A percentile compares a stretch with the other conserved stretches of the same genome.
These are phyloP conservation scores for Sporormia fimetaria DNA, from an alignment of 495 filamentous ascomycete species.

Conservation along the genomic window DNA sequence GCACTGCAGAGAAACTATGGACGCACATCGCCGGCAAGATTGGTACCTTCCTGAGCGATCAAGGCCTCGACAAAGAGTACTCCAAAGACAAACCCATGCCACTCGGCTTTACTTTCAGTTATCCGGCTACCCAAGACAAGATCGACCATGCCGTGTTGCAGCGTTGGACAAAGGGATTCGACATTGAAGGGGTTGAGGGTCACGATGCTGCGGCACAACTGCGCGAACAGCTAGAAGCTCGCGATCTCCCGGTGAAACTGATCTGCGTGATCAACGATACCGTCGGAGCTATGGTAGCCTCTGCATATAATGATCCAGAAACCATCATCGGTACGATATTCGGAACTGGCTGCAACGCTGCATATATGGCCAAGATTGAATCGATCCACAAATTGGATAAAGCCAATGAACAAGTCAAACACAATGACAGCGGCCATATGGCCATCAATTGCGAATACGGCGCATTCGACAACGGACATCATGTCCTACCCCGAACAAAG, in stretches of 20 bases:
- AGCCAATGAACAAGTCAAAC: slow-evolving; percentile 53
- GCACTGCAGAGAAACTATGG: slow-evolving; percentile 82
- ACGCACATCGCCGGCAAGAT: slow-evolving; percentile 94
- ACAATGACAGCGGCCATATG: slow-evolving; percentile 74
- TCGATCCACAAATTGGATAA: slow-evolving; percentile 73
- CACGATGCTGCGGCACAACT: slow-evolving; percentile 86
- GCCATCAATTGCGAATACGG: slow-evolving; percentile 99
- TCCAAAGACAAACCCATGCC: slow-evolving; percentile 55
- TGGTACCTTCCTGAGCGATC: slow-evolving; percentile 82
- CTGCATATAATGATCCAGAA: slow-evolving; percentile 75
- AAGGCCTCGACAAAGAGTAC: slow-evolving; percentile 45
- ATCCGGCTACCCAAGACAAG: slow-evolving; percentile 87
- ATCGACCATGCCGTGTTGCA: slow-evolving; percentile 91
- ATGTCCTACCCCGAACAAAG: slow-evolving; percentile 74
- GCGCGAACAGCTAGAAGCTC: slow-evolving; percentile 63
- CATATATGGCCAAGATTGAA: slow-evolving; percentile 87
- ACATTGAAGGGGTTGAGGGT: slow-evolving; percentile 90
- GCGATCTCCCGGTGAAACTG: slow-evolving; percentile 88
- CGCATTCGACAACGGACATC: slow-evolving; percentile 91
- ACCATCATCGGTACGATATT: slow-evolving; percentile 97
- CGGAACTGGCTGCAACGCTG: slow-evolving; percentile 94
- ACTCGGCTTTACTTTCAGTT: slow-evolving; percentile 96
- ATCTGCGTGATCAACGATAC: slow-evolving; percentile 94
- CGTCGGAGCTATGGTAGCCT: slow-evolving; percentile 90
- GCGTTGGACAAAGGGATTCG: slow-evolving; percentile 98